phyloP scores from a whole-genome alignment of 2,329 filamentous ascomycete species.

The Verticillium isaacii region DNA sequence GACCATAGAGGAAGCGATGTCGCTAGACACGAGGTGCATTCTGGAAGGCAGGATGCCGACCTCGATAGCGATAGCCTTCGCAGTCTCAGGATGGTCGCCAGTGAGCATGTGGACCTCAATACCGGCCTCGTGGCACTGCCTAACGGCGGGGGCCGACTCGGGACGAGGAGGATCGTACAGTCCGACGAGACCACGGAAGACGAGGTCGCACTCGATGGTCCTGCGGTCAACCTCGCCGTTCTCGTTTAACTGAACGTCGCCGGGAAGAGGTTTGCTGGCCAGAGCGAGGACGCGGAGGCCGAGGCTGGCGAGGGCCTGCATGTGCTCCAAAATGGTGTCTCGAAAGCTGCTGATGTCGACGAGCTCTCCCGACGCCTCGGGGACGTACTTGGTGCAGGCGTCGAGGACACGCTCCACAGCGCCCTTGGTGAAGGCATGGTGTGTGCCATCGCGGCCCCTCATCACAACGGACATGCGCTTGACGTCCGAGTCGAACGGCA shows the following conservation, averaged over 20 bases:
- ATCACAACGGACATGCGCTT: constrained; percentile 13
- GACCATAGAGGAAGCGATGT: constrained; percentile 49
- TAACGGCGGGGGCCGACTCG: constrained; percentile 52
- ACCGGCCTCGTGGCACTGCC: constrained; percentile 47
- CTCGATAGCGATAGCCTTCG: constrained; percentile 51
- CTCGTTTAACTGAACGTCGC: constrained; percentile 22
- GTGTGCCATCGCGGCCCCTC: constrained; percentile 7
- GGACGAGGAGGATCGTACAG: constrained; percentile 55
- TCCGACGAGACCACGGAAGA: constrained; percentile 10
- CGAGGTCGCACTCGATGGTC: constrained; percentile 6
- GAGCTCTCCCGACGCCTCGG: constrained; percentile 20
- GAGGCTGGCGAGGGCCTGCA: constrained; percentile 57
- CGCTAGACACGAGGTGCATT: constrained; percentile 38
- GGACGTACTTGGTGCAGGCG: constrained; percentile 43
- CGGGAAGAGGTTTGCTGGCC: constrained; percentile 40
- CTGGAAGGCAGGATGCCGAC: constrained; percentile 49
- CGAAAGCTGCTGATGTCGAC: constrained; percentile 44
- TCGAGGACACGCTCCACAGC: constrained; percentile 65
- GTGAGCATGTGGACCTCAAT: constrained; percentile 59
- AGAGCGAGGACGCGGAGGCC: constrained; percentile 65
- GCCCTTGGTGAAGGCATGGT: constrained; percentile 51
- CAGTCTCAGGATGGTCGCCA: constrained; percentile 55
- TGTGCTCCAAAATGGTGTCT: constrained; percentile 54
- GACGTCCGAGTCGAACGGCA: constrained; percentile 12
- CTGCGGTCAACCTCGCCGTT: constrained; percentile 1